Base-by-base conservation (phyloP, 2,329 filamentous ascomycete genomes). In the Sarocladiaceae sp. region DNA sequence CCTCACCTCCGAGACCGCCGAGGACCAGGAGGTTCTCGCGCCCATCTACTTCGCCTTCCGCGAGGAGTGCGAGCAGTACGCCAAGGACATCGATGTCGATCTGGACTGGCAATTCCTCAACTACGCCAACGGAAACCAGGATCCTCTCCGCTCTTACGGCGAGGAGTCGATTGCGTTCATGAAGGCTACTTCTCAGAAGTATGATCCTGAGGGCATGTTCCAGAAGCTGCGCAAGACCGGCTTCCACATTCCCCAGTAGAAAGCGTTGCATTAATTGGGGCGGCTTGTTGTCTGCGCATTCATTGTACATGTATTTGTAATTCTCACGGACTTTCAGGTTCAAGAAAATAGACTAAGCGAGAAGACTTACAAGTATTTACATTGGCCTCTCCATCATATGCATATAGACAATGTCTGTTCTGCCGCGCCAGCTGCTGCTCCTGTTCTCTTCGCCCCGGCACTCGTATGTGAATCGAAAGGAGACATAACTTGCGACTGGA, bases 31-130 rank as follows among this genome's bases (percentile, higher is more conserved):
- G 5, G 59, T 60, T 13, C 59, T 67, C 23, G 52, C 58, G 2
- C 58, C 53, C 4, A 46, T 60, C 24, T 54, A 55, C 12, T 43
- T 55, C 13, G 52, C 56, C 27, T 55, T 59, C 10, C 31, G 55
- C 4, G 44, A 51, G 5, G 46, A 56, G 0, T 49, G 61, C 20
- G 52, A 59, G 35, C 44, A 47, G 3, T 56, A 56, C 11, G 53
- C 61, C 10, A 48, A 48, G 6, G 40, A 58, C 39, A 47, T 61
- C 19, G 57, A 56, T 16, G 48, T 53, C 3, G 56, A 60, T 47
- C 53, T 57, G 40, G 51, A 64, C 27, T 67, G 60, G 53, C 55
- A 63, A 24, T 72, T 66, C 47, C 55, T 70, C 32, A 72, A 73
- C 53, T 72, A 73, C 42, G 67, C 68, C 1, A 56, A 59, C 23